Base-by-base conservation (phyloP, 352 stramenopile genomes). In the Phytophthora pistaciae region DNA sequence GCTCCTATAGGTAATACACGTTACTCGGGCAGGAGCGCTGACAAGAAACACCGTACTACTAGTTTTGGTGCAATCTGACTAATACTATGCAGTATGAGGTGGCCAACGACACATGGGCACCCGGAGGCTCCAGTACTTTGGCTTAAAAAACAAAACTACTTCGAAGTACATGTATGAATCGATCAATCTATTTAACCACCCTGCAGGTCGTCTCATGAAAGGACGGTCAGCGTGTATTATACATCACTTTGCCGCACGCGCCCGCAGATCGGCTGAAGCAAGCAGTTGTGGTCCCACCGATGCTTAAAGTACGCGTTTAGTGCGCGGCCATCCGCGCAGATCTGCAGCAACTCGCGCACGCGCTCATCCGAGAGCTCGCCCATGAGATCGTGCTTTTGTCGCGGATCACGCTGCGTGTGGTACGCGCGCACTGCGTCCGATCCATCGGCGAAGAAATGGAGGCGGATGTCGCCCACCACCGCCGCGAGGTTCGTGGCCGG, bases 391-490 rank as follows among this genome's bases (percentile, higher is more conserved):
- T 85, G 62, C 46, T 78, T 6, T 27, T 85, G 72, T 3, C 53
- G 25, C 8, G 83, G 79, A 55, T 93, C 85, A 8, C 61, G 65
- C 48, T 82, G 71, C 1, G 78, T 77, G 61, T 93, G 75, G 53
- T 75, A 91, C 10, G 79, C 74, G 23, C 83, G 79, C 27, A 90
- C 74, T 20, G 78, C 78, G 54, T 90, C 78, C 10, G 75, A 82
- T 56, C 80, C 68, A n/a, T 84, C 70, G 3, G 75, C 60, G 50
- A 82, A 86, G 64, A 83, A 93, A 60, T 90, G 81, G 40, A 91
- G 77, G 20, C 85, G 75, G 44, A 73, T 79, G 64, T 88, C 64
- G 64, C 82, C 82, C 49, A 85, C 75, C n/a, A 91, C 66, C 11
- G 72, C 83, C 1, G 79, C 83, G 25, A 86, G 75, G 54, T 90